Conservation (phyloP, 345 rosid genomes). For the Eucalyptus cloeziana region DNA sequence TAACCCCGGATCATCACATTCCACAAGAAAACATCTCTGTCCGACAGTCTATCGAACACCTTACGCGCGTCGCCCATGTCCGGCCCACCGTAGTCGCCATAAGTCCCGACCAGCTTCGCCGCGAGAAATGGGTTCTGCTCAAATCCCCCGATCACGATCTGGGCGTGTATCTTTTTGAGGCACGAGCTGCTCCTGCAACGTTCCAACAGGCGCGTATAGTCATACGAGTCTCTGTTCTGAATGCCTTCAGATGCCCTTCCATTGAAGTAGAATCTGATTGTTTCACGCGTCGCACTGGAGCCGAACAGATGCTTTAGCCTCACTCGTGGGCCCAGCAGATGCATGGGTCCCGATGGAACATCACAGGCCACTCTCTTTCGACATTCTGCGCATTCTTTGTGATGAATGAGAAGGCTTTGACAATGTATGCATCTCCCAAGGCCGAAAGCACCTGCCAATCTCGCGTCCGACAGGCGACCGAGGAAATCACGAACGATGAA, state of each 20-base stretch:
- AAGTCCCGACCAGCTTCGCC: background rate
- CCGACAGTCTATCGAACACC: background rate
- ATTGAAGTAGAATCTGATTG: background rate
- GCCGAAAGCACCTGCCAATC: background rate
- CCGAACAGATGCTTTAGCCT: background rate
- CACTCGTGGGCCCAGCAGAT: background rate
- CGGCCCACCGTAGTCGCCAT: background rate
- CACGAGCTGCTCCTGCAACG: background rate
- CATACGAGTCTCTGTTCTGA: background rate
- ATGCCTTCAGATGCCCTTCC: background rate
- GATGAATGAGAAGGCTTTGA: background rate
- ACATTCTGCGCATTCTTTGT: background rate
- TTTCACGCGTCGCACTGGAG: too few species aligned
- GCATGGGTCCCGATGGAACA: background rate
- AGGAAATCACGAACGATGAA: background rate
- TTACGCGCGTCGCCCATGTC: background rate
- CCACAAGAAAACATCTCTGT: background rate
- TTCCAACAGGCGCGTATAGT: background rate
- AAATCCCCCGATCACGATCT: background rate
- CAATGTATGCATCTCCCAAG: background rate
- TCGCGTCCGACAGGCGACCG: background rate
- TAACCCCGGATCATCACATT: background rate
- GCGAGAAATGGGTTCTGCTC: background rate
- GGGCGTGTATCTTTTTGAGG: background rate
- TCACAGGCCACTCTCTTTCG: background rate